Percentiles rank a stretch among this genome's conserved stretches.
These are phyloP conservation scores for Suhomyces xylopsoci DNA, from an alignment of 805 yeast genomes.

Conservation along the genomic window DNA sequence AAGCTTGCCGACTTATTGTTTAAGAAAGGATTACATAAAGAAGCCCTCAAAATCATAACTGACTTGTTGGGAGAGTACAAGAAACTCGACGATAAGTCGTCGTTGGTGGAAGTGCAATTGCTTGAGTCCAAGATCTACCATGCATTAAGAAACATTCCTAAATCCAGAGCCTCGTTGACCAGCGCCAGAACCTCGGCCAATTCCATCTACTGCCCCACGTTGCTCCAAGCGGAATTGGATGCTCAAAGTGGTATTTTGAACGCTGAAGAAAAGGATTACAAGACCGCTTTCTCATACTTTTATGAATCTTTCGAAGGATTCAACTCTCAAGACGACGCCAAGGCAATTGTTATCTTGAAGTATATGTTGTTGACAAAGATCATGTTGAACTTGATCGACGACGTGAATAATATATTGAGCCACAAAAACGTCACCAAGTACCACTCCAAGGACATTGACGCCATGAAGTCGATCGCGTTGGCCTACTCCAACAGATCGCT, in stretches of 20 bases:
- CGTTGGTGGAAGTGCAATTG: constrained; percentile 91
- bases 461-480: constrained; percentile 88
- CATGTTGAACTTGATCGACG: constrained; percentile 85
- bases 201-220: constrained; percentile 91
- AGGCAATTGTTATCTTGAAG: constrained; percentile 74
- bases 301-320: constrained; percentile 93
- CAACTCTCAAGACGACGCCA: constrained; percentile 59
- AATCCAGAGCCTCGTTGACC: constrained; percentile 87
- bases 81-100: constrained; percentile 91
- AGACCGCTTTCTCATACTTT: constrained; percentile 93
- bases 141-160: constrained; percentile 85
- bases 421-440: constrained; percentile 68
- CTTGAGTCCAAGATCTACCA: constrained; percentile 88
- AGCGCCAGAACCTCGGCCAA: constrained; percentile 98
- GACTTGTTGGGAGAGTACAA: constrained; percentile 79
- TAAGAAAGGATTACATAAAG: constrained; percentile 60
- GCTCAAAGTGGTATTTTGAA: constrained; percentile 92
- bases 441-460: constrained; percentile 84
- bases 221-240: constrained; percentile 90
- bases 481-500: constrained; percentile 89
- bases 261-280: constrained; percentile 95
- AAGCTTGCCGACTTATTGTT: constrained; percentile 76
- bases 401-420: constrained; percentile 71
- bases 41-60: constrained; percentile 69
- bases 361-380: constrained; percentile 91